Percentiles rank a stretch among this genome's conserved stretches.
phyloP scores from a whole-genome alignment of 108 stramenopile species.

The Nitzschia putrida region DNA sequence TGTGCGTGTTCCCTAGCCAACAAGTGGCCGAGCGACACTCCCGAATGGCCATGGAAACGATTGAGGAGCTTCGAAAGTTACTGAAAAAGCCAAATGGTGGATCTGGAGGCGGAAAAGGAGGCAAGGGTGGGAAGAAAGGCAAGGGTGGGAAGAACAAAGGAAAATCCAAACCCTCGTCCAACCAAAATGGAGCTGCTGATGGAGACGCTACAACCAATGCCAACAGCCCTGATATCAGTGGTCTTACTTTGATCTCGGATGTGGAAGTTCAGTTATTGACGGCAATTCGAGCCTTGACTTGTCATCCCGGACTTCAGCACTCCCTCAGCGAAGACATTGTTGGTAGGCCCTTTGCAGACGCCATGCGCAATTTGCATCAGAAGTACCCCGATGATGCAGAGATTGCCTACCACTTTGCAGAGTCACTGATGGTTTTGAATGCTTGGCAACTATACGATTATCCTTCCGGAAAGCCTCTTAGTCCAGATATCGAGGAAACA shows the following conservation, averaged over 20 bases:
- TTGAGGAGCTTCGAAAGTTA: slow-evolving; percentile 62
- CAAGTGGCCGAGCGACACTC: slow-evolving; percentile 80
- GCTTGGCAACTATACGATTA: slow-evolving; percentile 88
- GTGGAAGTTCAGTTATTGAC: slow-evolving; percentile 60
- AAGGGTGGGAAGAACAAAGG: slow-evolving; percentile 11
- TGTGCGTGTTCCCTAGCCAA: slow-evolving; percentile 74
- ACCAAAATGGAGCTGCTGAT: not conserved
- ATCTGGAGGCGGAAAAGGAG: slow-evolving; percentile 21
- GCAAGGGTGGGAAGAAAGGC: slow-evolving; percentile 15
- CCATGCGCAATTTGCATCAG: slow-evolving; percentile 60
- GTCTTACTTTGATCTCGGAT: slow-evolving; percentile 53
- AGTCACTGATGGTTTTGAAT: slow-evolving; percentile 79
- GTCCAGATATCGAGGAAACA: slow-evolving; percentile 64
- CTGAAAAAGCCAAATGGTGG: slow-evolving; percentile 17
- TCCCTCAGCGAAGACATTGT: slow-evolving; percentile 51
- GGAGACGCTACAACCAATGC: not conserved
- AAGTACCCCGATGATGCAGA: slow-evolving; percentile 73
- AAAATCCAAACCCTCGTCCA: not conserved
- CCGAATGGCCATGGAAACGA: slow-evolving; percentile 56
- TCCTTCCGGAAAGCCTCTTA: slow-evolving; percentile 71
- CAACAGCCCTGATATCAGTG: not conserved
- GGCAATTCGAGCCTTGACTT: slow-evolving; percentile 70
- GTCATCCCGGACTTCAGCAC: slow-evolving; percentile 69
- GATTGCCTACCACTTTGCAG: slow-evolving; percentile 75
- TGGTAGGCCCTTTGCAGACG: slow-evolving; percentile 76